Evolutionary conservation across 139 green algal genomes (phyloP).

Genomic region (Ettlia oleoabundans): DNA sequence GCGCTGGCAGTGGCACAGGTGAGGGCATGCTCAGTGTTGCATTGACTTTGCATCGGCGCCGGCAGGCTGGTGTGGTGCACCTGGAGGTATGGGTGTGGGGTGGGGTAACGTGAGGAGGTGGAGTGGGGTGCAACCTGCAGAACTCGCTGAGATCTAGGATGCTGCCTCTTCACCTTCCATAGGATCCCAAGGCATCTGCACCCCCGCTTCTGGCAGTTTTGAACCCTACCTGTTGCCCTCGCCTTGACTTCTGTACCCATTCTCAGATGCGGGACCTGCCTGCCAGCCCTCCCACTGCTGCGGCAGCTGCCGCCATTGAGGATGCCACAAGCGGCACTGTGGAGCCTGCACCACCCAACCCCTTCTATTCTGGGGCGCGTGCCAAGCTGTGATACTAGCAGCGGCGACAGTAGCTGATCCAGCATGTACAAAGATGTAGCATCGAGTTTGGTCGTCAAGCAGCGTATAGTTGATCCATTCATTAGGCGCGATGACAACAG

Average conservation of each 20-base stretch:
- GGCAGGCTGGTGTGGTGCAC: too few relatives aligned
- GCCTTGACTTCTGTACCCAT: too few relatives aligned
- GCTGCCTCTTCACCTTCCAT: background rate
- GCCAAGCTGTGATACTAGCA: conserved; percentile 9
- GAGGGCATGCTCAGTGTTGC: background rate
- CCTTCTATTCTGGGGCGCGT: background rate
- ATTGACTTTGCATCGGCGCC: background rate
- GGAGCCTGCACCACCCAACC: background rate
- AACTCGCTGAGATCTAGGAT: too few relatives aligned
- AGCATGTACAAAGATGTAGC: background rate
- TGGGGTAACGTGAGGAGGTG: too few relatives aligned
- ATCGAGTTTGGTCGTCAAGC: too few relatives aligned
- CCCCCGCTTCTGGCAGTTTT: background rate
- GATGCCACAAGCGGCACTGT: background rate
- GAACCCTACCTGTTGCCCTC: background rate
- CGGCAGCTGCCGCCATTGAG: background rate
- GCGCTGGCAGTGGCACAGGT: conserved; percentile 12
- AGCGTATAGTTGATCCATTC: too few relatives aligned
- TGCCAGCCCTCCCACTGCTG: background rate
- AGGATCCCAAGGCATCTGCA: background rate
- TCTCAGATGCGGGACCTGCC: conserved; percentile 11
- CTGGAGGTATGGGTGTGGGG: too few relatives aligned
- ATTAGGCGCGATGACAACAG: too few relatives aligned
- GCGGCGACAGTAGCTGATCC: background rate
- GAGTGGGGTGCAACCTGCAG: too few relatives aligned